Base-by-base conservation (phyloP, 306 rosid genomes). In the Casuarina equisetifolia region DNA sequence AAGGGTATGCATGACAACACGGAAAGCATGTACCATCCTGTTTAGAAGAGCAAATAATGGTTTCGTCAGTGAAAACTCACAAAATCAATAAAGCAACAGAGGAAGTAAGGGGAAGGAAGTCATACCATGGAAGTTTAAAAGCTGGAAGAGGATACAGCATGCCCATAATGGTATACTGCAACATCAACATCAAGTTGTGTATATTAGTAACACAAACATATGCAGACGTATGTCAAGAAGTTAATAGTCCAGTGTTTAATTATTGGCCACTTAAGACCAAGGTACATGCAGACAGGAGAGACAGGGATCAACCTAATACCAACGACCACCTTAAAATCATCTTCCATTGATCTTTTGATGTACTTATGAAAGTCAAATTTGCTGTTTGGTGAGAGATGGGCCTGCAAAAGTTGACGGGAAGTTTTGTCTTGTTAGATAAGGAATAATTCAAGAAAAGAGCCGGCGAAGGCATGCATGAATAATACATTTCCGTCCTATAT, bases 291-390 rank as follows among this genome's bases (percentile, higher is more conserved):
- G 32, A 25, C 32, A 25, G 32, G 67, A 10, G 8, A 0, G 43
- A 10, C 3, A 61, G 44, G 36, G 45, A 13, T 5, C 43, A 39
- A 89, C 94, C 97, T 88, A 61, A 92, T 85, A 16, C 94, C 94
- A 1, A 92, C 87, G 61, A 92, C 92, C 61, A 85, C 83, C 78
- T 92, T 90, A 70, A 88, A 92, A 77, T 92, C 97, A 76, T 92
- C 94, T 76, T 92, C 94, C 92, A 92, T 82, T 8, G 94, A 92
- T 82, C 92, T 84, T 80, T 91, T 90, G 42, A 92, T 88, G 83
- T 91, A 91, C 63, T 88, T 88, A 7, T 84, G 94, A 75, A 90
- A 92, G 73, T 92, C 89, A 69, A 91, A 92, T 85, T 90, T 92
- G 67, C 84, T 76, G 55, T 86, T 74, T 43, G 94, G 85, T 63